These are phyloP conservation scores for Entomortierella chlamydospora DNA, from an alignment of 192 early-diverging fungal genomes.

Conservation along the genomic window DNA sequence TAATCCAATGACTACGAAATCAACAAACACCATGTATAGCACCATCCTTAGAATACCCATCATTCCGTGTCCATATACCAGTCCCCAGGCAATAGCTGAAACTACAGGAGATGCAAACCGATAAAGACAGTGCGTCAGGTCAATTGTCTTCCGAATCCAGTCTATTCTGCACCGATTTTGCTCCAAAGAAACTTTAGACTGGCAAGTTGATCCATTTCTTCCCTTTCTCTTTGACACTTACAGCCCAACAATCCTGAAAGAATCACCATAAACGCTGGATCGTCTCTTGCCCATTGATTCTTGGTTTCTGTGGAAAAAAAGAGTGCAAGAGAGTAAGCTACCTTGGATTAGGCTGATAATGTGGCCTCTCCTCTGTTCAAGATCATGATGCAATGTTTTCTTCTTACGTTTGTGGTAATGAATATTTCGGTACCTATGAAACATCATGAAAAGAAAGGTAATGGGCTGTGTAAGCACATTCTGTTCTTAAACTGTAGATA, in stretches of 20 bases:
- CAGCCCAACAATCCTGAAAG: constrained; percentile 71
- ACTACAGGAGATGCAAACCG: constrained; percentile 56
- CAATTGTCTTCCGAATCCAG: no score
- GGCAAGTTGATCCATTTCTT: no score
- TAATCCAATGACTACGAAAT: constrained; percentile 80
- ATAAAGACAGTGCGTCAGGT: no score
- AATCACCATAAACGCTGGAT: constrained; percentile 93
- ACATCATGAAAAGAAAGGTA: no score
- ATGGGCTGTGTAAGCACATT: constrained; percentile 7
- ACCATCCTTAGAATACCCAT: constrained; percentile 79
- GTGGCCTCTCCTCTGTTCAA: not conserved
- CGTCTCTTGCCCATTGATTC: constrained; percentile 98
- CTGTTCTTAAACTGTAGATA: not conserved
- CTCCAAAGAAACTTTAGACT: no score
- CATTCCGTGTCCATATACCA: constrained; percentile 76
- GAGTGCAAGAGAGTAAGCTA: no score
- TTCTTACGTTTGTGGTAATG: constrained; percentile 94
- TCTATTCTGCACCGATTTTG: no score
- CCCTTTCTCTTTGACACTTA: no score
- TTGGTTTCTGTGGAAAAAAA: constrained; percentile 83
- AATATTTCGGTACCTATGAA: constrained; percentile 88
- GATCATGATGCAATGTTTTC: not conserved
- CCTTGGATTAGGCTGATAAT: no score
- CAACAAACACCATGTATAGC: constrained; percentile 84
- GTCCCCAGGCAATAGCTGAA: constrained; percentile 86